phyloP scores from a whole-genome alignment of 129 eudicot species.

The Centrapalus pauciflorus region DNA sequence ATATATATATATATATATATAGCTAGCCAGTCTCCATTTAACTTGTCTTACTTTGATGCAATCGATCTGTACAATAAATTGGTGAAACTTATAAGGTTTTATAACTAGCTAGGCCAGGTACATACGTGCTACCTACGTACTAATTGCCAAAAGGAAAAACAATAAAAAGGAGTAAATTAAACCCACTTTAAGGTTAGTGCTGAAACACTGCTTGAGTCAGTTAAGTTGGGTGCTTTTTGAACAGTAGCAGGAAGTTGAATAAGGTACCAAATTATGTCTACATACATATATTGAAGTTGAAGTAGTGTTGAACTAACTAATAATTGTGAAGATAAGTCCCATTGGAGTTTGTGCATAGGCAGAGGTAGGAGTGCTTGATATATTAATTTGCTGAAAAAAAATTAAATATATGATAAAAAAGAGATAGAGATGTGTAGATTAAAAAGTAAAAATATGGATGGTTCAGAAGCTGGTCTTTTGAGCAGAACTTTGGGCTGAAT shows the following conservation, averaged over 20 bases:
- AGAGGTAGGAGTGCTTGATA: too few relatives aligned
- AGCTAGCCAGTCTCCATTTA: constrained; percentile 25
- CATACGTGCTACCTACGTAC: too few relatives aligned
- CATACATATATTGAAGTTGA: too few relatives aligned
- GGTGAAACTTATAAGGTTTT: constrained; percentile 28
- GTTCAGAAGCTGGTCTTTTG: constrained; percentile 21
- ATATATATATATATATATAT: too few relatives aligned
- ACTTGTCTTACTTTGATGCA: constrained; percentile 14
- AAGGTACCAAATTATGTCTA: constrained; percentile 20
- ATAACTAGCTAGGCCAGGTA: too few relatives aligned
- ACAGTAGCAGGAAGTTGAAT: constrained; percentile 13
- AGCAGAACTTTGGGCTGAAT: constrained; percentile 2
- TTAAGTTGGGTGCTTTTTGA: constrained; percentile 10
- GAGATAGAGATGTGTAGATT: constrained; percentile 24
- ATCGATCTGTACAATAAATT: constrained; percentile 26
- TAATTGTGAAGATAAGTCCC: constrained; percentile 22
- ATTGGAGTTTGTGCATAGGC: constrained; percentile 17
- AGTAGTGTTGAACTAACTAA: constrained; percentile 18
- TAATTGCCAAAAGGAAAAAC: too few relatives aligned
- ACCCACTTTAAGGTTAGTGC: constrained; percentile 28
- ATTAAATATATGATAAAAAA: constrained; percentile 11
- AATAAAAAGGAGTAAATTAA: constrained; percentile 27
- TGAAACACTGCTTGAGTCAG: constrained; percentile 29
- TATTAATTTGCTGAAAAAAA: constrained; percentile 9
- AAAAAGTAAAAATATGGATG: constrained; percentile 13